A percentile compares a stretch with the other conserved stretches of the same genome.
phyloP scores from a whole-genome alignment of 23 red algal genomes.

The Agarophyton chilense region DNA sequence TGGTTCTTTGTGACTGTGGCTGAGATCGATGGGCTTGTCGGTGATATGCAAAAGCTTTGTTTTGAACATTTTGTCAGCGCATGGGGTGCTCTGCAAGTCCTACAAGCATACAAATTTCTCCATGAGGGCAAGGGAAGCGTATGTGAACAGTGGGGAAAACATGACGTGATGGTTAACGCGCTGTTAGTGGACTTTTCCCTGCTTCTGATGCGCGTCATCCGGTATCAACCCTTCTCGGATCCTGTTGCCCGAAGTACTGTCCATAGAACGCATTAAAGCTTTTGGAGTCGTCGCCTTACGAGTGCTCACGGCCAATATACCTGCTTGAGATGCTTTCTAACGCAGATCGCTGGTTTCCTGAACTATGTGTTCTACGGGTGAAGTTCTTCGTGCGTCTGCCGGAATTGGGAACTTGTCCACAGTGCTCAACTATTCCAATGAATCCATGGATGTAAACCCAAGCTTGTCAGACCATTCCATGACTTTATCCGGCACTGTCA shows the following conservation, averaged over 20 bases:
- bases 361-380: not conserved
- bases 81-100: constrained; percentile 32
- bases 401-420: not conserved
- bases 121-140: constrained; percentile 11
- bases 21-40: constrained; percentile 62
- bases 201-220: constrained; percentile 70
- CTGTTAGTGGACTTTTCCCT: constrained; percentile 58
- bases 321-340: constrained; percentile 31
- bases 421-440: constrained; percentile 4
- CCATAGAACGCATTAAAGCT: constrained; percentile 2
- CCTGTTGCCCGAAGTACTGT: constrained; percentile 52
- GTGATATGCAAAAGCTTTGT: constrained; percentile 37
- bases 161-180: constrained; percentile 18
- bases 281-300: constrained; percentile 29
- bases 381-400: not conserved
- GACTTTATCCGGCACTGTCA: not conserved
- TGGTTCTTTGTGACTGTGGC: not conserved
- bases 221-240: constrained; percentile 34
- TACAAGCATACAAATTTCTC: not conserved
- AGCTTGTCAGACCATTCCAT: not conserved
- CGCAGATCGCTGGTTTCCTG: constrained; percentile 11
- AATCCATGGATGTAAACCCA: not conserved
- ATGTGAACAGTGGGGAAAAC: constrained; percentile 16
- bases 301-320: not conserved
- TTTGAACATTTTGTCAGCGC: constrained; percentile 1